A percentile compares a stretch with the other conserved stretches of the same genome.
phyloP scores from a whole-genome alignment of 1,139 yeast species.

The Pneumocystis wakefieldiae region DNA sequence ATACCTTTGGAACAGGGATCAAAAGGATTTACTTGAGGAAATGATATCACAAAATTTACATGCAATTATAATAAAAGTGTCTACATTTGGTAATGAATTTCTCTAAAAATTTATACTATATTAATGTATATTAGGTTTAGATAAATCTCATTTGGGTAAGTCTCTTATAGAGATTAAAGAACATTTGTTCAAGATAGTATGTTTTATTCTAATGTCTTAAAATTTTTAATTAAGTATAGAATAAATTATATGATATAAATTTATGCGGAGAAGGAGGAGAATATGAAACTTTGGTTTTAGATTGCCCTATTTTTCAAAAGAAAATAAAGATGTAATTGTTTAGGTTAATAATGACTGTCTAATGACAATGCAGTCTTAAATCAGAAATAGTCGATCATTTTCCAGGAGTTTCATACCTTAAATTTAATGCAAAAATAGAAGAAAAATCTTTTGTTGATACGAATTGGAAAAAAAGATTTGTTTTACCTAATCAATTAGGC shows the following conservation, averaged over 20 bases:
- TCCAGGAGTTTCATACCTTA: slow-evolving; percentile 48
- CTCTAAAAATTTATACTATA: neutral
- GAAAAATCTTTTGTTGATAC: slow-evolving; percentile 23
- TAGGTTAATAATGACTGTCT: neutral
- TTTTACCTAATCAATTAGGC: slow-evolving; percentile 2
- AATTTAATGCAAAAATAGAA: slow-evolving; percentile 27
- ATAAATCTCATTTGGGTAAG: slow-evolving; percentile 49
- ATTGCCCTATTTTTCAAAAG: slow-evolving; percentile 66
- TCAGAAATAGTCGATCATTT: slow-evolving; percentile 34
- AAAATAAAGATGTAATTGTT: slow-evolving; percentile 31
- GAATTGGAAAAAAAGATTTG: slow-evolving; percentile 15
- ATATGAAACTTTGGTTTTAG: slow-evolving; percentile 81
- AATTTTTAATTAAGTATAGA: slow-evolving; percentile 17
- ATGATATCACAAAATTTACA: slow-evolving; percentile 63
- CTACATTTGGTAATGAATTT: slow-evolving; percentile 44
- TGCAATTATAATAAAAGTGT: slow-evolving; percentile 80
- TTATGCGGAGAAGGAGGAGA: slow-evolving; percentile 98
- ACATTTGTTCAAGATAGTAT: slow-evolving; percentile 34
- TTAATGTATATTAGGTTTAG: slow-evolving; percentile 30
- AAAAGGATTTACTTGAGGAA: slow-evolving; percentile 60
- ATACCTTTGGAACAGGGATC: slow-evolving; percentile 81
- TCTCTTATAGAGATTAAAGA: slow-evolving; percentile 49
- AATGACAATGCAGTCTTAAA: slow-evolving; percentile 14
- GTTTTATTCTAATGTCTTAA: neutral
- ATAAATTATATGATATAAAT: slow-evolving; percentile 62